These are phyloP conservation scores for Fusarium nygamai DNA, from an alignment of 2,329 filamentous ascomycete species.

Conservation along the genomic window DNA sequence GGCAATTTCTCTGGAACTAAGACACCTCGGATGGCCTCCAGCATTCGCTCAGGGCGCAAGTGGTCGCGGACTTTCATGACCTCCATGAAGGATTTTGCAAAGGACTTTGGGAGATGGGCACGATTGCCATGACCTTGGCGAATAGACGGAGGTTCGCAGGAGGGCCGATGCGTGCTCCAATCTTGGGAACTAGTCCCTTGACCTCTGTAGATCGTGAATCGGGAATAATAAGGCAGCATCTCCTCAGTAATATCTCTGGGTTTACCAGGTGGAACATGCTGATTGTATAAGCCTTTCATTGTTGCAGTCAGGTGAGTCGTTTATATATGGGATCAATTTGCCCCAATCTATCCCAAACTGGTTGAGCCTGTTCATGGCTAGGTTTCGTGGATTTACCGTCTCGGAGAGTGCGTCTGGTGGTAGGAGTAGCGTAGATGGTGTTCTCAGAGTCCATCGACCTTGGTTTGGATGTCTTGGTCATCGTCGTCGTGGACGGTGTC, in stretches of 20 bases:
- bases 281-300: neutral
- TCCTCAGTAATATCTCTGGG: neutral
- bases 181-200: no score
- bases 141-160: no score
- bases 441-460: neutral
- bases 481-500: no score
- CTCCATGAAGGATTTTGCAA: neutral
- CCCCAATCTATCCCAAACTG: neutral
- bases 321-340: neutral
- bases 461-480: no score
- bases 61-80: neutral
- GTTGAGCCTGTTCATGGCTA: neutral
- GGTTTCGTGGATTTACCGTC: neutral
- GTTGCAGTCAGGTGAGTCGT: neutral
- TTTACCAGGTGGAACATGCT: neutral
- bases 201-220: no score
- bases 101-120: no score
- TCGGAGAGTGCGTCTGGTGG: neutral
- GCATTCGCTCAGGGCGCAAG: neutral
- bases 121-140: no score
- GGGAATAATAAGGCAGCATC: no score
- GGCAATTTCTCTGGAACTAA: no score
- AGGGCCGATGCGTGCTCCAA: no score
- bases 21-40: neutral
- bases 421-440: neutral